Base-by-base conservation (phyloP, 176 grass and related monocot species). In the Rhynchospora tenuis region DNA sequence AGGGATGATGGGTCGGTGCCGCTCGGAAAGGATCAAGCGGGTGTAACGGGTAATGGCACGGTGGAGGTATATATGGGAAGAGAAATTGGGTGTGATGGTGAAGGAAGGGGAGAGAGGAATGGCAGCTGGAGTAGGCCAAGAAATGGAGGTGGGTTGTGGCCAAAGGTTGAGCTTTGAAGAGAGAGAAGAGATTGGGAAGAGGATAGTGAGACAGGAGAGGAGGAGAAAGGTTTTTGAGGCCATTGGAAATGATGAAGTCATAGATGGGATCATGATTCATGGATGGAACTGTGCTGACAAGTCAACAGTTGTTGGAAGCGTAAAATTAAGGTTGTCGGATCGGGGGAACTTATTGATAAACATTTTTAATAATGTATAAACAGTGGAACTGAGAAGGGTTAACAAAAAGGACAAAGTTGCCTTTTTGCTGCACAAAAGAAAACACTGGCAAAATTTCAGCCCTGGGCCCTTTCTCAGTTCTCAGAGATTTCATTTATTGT, bases 81-180 rank as follows among this genome's bases (percentile, higher is more conserved):
- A 87, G 71, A 86, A 54, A 86, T 16, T 9, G 4, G 87, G 84
- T 29, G 60, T 59, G 85, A 98, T 89, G 85, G 19, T 85, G 92
- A 98, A 98, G 83, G 47, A 89, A 64, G 89, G 79, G 45, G 90
- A 86, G 84, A 94, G 89, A 38, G 87, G 89, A 31, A 87, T 55
- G 84, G 88, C 90, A 44, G 67, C 58, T 51, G 88, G 9, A 0
- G 23, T 28, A 16, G 84, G 63, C 92, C 92, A 98, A 29, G 90
- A 94, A 80, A 93, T 81, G 71, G 92, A 88, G 78, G 80, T 84
- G 59, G 90, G 95, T 47, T 91, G 88, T 17, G 95, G 95, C 89
- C 95, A 98, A 6, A 98, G 85, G 71, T 88, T 87, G 62, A 94
- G 65, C 14, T 80, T 74, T 77, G 81, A 54, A 11, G 87, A 48